Evolutionary conservation across 179 eudicot species (phyloP).

Genomic region (Gypsophila paniculata): DNA sequence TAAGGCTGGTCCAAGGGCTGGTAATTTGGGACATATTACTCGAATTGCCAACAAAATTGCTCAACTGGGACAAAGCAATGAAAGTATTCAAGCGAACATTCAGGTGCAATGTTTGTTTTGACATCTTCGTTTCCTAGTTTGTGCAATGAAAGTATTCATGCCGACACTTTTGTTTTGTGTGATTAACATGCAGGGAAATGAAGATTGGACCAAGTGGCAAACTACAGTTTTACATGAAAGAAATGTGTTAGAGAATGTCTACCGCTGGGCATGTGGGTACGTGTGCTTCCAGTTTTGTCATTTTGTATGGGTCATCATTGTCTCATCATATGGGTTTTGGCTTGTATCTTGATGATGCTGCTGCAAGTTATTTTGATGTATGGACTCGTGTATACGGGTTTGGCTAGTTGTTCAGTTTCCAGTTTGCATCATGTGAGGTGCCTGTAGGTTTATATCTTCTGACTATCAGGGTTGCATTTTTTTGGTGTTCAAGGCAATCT

Average conservation of each 20-base stretch:
- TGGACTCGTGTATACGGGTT: too few relatives aligned
- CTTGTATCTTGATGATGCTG: neutral
- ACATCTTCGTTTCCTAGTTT: too few relatives aligned
- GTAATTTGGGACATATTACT: constrained; percentile 85
- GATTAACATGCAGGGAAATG: constrained; percentile 46
- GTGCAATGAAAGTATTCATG: too few relatives aligned
- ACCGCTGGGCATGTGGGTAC: constrained; percentile 97
- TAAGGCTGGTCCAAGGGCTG: constrained; percentile 59
- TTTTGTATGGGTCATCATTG: too few relatives aligned
- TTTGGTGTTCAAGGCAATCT: neutral
- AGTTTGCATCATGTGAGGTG: neutral
- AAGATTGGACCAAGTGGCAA: constrained; percentile 83
- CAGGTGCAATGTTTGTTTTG: constrained; percentile 29
- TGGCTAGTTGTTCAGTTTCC: neutral
- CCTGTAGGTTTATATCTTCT: neutral
- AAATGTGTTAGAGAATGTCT: constrained; percentile 70
- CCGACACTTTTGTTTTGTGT: constrained; percentile 17
- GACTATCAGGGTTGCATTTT: too few relatives aligned
- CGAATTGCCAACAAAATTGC: constrained; percentile 79
- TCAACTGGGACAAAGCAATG: constrained; percentile 60
- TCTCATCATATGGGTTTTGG: too few relatives aligned
- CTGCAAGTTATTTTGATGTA: neutral
- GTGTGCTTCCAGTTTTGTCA: constrained; percentile 7
- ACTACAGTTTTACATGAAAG: constrained; percentile 68
- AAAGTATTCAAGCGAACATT: constrained; percentile 53